Percentiles rank a stretch among this genome's conserved stretches.
phyloP scores from a whole-genome alignment of 2,329 filamentous ascomycete genomes.

The Venturia pyrina region DNA sequence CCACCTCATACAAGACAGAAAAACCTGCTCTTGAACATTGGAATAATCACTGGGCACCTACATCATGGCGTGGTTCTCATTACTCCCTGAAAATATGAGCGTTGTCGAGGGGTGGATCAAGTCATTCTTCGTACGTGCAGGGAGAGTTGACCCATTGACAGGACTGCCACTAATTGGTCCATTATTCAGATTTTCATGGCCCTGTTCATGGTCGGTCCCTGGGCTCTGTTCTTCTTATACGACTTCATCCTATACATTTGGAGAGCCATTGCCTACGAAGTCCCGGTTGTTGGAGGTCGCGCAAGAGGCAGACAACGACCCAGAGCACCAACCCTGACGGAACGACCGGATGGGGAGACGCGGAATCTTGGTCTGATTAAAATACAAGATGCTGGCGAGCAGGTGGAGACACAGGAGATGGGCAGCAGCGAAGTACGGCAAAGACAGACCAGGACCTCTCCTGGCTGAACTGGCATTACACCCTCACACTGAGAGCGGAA shows the following conservation, averaged over 20 bases:
- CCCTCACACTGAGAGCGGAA: background rate
- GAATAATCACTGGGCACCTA: background rate
- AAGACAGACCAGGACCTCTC: background rate
- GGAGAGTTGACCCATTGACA: conserved; percentile 1
- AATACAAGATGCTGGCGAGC: conserved; percentile 13
- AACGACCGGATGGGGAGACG: conserved; percentile 42
- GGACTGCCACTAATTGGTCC: background rate
- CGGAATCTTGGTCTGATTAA: conserved; percentile 33
- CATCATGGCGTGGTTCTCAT: conserved; percentile 53
- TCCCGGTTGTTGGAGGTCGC: conserved; percentile 51
- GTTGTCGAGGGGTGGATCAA: conserved; percentile 53
- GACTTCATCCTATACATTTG: conserved; percentile 53
- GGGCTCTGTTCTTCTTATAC: conserved; percentile 52
- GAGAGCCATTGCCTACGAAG: conserved; percentile 47
- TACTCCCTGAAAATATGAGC: conserved; percentile 49
- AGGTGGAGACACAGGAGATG: background rate
- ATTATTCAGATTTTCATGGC: conserved; percentile 47
- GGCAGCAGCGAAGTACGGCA: background rate
- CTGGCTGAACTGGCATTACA: background rate
- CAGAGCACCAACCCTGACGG: conserved; percentile 50
- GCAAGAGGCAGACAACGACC: conserved; percentile 50
- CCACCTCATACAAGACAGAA: conserved; percentile 1
- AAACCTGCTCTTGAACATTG: background rate
- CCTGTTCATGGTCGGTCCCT: conserved; percentile 51
- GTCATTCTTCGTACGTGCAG: conserved; percentile 47